These are phyloP conservation scores for Senecio squalidus DNA, from an alignment of 140 eudicot genomes.

Conservation along the genomic window DNA sequence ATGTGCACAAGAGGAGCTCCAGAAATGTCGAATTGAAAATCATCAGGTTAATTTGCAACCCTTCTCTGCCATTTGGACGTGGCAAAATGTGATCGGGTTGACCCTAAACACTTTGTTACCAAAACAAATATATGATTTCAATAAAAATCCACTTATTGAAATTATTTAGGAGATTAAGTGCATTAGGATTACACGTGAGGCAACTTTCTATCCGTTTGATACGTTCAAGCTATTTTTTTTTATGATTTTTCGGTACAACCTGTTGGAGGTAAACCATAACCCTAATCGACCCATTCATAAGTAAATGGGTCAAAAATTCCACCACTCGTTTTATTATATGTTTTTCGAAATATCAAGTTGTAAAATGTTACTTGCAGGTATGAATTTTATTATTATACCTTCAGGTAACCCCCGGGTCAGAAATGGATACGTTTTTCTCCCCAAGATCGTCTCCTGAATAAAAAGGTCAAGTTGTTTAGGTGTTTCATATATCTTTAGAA, in stretches of 20 bases:
- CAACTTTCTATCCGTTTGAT: neutral
- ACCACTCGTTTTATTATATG: constrained; percentile 1
- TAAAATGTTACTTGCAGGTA: constrained; percentile 29
- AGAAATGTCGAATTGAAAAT: constrained; percentile 53
- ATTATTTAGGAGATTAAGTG: neutral
- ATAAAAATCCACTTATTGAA: too few species aligned
- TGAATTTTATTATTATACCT: constrained; percentile 30
- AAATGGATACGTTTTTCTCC: constrained; percentile 15
- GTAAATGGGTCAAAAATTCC: neutral
- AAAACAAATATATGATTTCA: too few species aligned
- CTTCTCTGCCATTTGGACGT: neutral
- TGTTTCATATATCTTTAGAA: constrained; percentile 19
- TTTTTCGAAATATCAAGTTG: constrained; percentile 21
- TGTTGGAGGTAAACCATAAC: neutral
- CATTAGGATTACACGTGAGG: neutral
- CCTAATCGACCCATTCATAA: neutral
- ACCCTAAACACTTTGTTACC: too few species aligned
- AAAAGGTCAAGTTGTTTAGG: constrained; percentile 17
- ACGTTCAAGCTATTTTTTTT: neutral
- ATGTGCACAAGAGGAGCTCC: constrained; percentile 78
- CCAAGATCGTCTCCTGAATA: constrained; percentile 20
- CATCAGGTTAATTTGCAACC: constrained; percentile 33
- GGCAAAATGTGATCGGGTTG: neutral
- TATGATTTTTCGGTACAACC: too few species aligned
- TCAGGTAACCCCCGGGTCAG: constrained; percentile 21